A percentile compares a stretch with the other conserved stretches of the same genome.
phyloP scores from a whole-genome alignment of 2,329 filamentous ascomycete genomes.

The Pseudocercospora ulei region DNA sequence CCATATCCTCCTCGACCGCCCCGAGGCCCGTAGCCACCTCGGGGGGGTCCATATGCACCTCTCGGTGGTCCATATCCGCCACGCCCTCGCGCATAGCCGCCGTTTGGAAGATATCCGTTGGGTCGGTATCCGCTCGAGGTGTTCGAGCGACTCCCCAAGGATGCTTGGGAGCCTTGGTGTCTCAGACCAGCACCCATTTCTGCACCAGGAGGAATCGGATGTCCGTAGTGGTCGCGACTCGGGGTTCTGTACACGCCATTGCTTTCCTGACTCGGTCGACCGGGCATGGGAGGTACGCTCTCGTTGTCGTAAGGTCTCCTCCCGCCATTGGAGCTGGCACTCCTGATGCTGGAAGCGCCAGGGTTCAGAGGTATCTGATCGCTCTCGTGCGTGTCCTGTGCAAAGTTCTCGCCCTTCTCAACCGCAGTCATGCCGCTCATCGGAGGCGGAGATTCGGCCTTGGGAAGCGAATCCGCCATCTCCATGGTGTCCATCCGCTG shows the following conservation, averaged over 20 bases:
- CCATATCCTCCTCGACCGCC: slow-evolving; percentile 45
- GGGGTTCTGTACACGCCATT: slow-evolving; percentile 34
- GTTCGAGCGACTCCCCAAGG: slow-evolving; percentile 34
- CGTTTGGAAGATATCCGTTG: slow-evolving; percentile 21
- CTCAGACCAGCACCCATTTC: slow-evolving; percentile 36
- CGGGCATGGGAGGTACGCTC: slow-evolving; percentile 36
- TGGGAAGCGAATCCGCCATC: slow-evolving; percentile 35
- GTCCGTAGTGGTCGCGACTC: slow-evolving; percentile 56
- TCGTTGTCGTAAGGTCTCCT: slow-evolving; percentile 34
- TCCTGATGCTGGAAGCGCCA: slow-evolving; percentile 48
- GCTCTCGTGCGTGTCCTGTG: slow-evolving; percentile 49
- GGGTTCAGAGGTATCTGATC: slow-evolving; percentile 62
- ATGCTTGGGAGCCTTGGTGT: slow-evolving; percentile 42
- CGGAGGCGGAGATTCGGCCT: slow-evolving; percentile 48
- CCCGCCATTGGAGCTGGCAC: slow-evolving; percentile 32
- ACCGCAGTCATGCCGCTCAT: slow-evolving; percentile 48
- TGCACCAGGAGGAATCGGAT: slow-evolving; percentile 39
- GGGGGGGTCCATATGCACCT: slow-evolving; percentile 40
- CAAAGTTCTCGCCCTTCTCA: slow-evolving; percentile 48
- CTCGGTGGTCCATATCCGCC: slow-evolving; percentile 46
- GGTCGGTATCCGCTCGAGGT: slow-evolving; percentile 27
- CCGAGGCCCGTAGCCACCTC: slow-evolving; percentile 31
- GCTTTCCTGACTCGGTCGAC: slow-evolving; percentile 26
- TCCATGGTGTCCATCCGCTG: slow-evolving; percentile 33
- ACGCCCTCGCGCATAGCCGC: slow-evolving; percentile 31